Evolutionary conservation across 2,329 filamentous ascomycete genomes (phyloP).

Genomic region (Aspergillus puulaauensis): DNA sequence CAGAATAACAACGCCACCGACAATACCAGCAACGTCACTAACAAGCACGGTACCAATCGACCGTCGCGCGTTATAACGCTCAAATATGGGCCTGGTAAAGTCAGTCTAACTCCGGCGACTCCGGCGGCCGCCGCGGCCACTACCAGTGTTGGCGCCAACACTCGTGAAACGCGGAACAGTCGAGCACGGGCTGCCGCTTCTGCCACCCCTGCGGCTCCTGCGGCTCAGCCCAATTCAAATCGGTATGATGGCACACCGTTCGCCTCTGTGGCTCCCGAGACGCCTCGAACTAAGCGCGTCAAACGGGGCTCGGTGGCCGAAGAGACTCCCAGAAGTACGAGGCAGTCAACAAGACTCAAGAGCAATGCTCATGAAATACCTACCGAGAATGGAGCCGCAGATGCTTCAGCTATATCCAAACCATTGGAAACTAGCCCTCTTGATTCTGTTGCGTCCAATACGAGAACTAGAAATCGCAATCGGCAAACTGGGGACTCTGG

Average conservation of each 20-base stretch:
- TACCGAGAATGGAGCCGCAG: slow-evolving; percentile 18
- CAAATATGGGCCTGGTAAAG: slow-evolving; percentile 17
- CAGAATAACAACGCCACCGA: slow-evolving; percentile 11
- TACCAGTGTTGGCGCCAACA: slow-evolving; percentile 3
- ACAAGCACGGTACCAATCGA: slow-evolving; percentile 14
- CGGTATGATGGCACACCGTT: slow-evolving; percentile 18
- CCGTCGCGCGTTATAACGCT: slow-evolving; percentile 25
- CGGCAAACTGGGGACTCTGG: slow-evolving; percentile 11
- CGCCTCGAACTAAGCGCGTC: slow-evolving; percentile 33
- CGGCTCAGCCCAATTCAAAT: slow-evolving; percentile 4
- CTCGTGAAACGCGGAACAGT: slow-evolving; percentile 25
- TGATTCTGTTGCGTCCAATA: slow-evolving; percentile 12
- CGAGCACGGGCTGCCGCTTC: slow-evolving; percentile 19
- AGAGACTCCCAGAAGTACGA: slow-evolving; percentile 34
- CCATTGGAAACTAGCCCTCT: slow-evolving; percentile 18
- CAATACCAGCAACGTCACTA: neutral
- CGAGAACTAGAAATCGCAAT: slow-evolving; percentile 17
- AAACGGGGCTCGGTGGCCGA: slow-evolving; percentile 28
- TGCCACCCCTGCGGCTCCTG: neutral
- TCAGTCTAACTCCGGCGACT: slow-evolving; percentile 11
- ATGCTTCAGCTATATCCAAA: slow-evolving; percentile 8
- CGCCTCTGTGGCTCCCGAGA: slow-evolving; percentile 22
- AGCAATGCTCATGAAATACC: slow-evolving; percentile 19
- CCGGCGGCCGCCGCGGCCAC: slow-evolving; percentile 3
- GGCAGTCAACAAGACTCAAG: slow-evolving; percentile 36